Conservation (phyloP, 148 eudicot species). For the Rhododendron kiyosumense region DNA sequence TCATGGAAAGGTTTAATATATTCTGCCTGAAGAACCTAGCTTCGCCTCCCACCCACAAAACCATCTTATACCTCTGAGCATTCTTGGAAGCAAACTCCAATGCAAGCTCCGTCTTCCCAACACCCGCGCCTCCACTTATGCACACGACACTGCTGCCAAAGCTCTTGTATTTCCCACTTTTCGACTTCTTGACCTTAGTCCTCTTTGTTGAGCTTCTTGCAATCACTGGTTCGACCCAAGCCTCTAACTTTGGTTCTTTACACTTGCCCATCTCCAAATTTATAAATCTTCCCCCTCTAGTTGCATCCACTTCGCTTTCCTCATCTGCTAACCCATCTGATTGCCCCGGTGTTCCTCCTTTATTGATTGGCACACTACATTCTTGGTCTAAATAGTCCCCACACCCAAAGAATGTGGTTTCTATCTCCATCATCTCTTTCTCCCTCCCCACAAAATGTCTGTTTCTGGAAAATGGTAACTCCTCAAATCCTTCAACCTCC, state of each 20-base stretch:
- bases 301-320: slow-evolving; percentile 49
- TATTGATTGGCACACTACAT: slow-evolving; percentile 14
- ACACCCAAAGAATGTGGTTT: slow-evolving; percentile 56
- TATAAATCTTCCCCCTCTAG: slow-evolving; percentile 44
- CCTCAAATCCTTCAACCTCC: slow-evolving; percentile 45
- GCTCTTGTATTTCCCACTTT: slow-evolving; percentile 57
- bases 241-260: slow-evolving; percentile 53
- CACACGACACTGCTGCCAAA: slow-evolving; percentile 53
- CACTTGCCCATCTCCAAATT: slow-evolving; percentile 52
- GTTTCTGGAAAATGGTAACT: slow-evolving; percentile 70
- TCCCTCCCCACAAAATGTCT: slow-evolving; percentile 62
- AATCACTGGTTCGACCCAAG: slow-evolving; percentile 53
- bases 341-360: slow-evolving; percentile 44
- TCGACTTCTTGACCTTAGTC: slow-evolving; percentile 66
- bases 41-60: slow-evolving; percentile 85
- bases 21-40: slow-evolving; percentile 71
- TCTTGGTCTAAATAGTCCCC: slow-evolving; percentile 38
- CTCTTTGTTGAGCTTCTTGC: slow-evolving; percentile 54
- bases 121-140: slow-evolving; percentile 59
- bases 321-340: slow-evolving; percentile 75
- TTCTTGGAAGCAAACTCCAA: slow-evolving; percentile 70
- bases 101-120: slow-evolving; percentile 86
- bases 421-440: slow-evolving; percentile 62
- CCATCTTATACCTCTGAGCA: slow-evolving; percentile 75
- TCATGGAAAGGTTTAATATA: slow-evolving; percentile 54